These are phyloP conservation scores for Plantago coronopus DNA, from an alignment of 305 asterid species.

Conservation along the genomic window DNA sequence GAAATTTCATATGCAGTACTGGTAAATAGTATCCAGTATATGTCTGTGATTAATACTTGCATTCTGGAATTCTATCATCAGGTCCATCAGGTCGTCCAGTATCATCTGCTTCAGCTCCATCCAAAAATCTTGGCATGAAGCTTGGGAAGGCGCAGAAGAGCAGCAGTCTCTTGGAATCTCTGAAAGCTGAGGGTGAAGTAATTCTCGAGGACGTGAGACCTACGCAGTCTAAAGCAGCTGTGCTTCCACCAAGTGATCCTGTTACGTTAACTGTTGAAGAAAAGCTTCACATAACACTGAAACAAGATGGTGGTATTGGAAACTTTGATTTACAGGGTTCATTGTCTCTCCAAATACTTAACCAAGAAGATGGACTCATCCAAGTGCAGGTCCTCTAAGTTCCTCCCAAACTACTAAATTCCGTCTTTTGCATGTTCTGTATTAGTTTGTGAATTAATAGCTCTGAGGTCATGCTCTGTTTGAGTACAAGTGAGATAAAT, in stretches of 20 bases:
- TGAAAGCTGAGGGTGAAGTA: slow-evolving; percentile 90
- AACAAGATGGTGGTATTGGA: slow-evolving; percentile 68
- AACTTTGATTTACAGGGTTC: slow-evolving; percentile 69
- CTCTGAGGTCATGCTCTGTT: neutral
- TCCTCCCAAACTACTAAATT: slow-evolving; percentile 8
- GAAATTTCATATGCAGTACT: too few relatives aligned
- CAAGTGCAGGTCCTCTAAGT: slow-evolving; percentile 59
- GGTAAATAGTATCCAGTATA: too few relatives aligned
- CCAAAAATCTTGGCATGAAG: slow-evolving; percentile 89
- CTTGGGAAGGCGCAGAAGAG: slow-evolving; percentile 84
- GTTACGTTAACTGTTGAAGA: slow-evolving; percentile 60
- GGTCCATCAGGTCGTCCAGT: slow-evolving; percentile 62
- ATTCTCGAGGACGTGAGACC: slow-evolving; percentile 90
- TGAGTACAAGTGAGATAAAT: neutral
- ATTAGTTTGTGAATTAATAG: slow-evolving; percentile 1
- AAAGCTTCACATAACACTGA: slow-evolving; percentile 54
- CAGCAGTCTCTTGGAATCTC: slow-evolving; percentile 85
- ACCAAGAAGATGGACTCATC: slow-evolving; percentile 63
- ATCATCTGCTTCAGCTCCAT: slow-evolving; percentile 82
- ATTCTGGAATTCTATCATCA: neutral
- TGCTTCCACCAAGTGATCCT: slow-evolving; percentile 79
- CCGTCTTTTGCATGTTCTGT: neutral
- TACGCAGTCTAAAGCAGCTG: slow-evolving; percentile 60
- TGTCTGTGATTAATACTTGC: too few relatives aligned
- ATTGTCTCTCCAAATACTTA: slow-evolving; percentile 60